Evolutionary conservation across 129 eudicot species (phyloP).

Genomic region (Flaveria linearis): DNA sequence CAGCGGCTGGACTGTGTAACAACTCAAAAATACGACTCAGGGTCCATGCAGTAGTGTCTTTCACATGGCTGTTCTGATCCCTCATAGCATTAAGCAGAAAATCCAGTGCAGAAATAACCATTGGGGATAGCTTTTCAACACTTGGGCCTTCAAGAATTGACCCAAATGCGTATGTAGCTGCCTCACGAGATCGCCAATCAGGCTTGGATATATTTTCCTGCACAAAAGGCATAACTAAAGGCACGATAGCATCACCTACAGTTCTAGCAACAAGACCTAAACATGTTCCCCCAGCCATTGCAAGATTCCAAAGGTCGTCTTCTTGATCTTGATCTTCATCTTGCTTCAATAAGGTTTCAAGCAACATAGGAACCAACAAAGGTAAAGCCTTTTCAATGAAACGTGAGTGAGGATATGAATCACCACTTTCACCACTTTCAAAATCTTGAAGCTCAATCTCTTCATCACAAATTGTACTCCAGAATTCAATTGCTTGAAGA

Average conservation of each 20-base stretch:
- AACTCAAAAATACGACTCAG: constrained; percentile 83
- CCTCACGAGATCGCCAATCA: constrained; percentile 90
- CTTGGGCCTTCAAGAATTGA: constrained; percentile 91
- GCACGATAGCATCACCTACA: constrained; percentile 81
- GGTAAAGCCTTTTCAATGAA: constrained; percentile 79
- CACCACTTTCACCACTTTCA: constrained; percentile 39
- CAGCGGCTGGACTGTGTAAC: constrained; percentile 68
- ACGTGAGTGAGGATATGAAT: constrained; percentile 53
- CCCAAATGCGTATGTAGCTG: constrained; percentile 90
- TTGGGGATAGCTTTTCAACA: constrained; percentile 67
- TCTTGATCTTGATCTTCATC: constrained; percentile 94
- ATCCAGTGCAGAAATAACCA: constrained; percentile 62
- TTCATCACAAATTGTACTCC: constrained; percentile 96
- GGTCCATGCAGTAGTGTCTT: constrained; percentile 96
- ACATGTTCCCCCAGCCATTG: constrained; percentile 97
- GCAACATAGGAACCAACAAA: constrained; percentile 69
- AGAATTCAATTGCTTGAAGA: constrained; percentile 85
- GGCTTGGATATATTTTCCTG: constrained; percentile 57
- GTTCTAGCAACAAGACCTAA: constrained; percentile 87
- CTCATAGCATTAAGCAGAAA: constrained; percentile 82
- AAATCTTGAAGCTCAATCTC: constrained; percentile 81
- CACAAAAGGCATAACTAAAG: constrained; percentile 88
- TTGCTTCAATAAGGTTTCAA: constrained; percentile 82
- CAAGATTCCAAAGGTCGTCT: constrained; percentile 79
- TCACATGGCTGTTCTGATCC: constrained; percentile 83